Evolutionary conservation across 495 filamentous ascomycete genomes (phyloP).

Genomic region (Ascodesmis nigricans): DNA sequence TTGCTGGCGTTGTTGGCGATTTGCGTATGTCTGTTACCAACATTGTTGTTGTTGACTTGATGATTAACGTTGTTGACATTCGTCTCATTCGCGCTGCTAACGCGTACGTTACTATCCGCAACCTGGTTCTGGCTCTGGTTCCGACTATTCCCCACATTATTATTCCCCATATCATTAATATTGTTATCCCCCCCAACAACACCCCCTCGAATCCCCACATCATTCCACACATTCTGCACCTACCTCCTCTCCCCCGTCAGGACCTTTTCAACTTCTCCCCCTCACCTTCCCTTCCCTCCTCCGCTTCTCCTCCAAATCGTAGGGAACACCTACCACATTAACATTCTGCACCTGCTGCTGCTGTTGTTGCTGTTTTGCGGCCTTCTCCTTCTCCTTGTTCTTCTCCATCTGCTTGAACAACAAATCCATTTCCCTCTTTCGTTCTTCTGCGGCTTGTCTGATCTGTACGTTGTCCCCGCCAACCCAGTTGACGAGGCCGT

Average conservation of each 20-base stretch:
- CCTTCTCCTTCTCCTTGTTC: too few species aligned
- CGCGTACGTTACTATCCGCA: not conserved
- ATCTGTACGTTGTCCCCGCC: not conserved
- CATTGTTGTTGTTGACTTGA: too few species aligned
- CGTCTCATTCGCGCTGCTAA: not conserved
- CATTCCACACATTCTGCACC: too few species aligned
- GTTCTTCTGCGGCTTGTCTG: not conserved
- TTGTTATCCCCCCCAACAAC: too few species aligned
- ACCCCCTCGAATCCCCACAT: too few species aligned
- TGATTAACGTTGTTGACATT: not conserved
- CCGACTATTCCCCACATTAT: not conserved
- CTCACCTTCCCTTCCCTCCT: not conserved
- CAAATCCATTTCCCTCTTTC: too few species aligned
- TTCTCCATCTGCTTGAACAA: too few species aligned
- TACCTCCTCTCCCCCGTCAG: too few species aligned
- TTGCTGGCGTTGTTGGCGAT: too few species aligned
- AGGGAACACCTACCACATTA: not conserved
- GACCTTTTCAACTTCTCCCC: constrained; percentile 1
- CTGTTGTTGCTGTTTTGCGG: too few species aligned
- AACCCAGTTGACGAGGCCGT: not conserved
- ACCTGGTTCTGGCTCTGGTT: not conserved
- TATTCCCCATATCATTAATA: not conserved
- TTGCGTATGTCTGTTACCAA: too few species aligned
- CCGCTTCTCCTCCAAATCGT: not conserved
- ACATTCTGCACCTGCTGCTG: not conserved